These are phyloP conservation scores for Picea glauca DNA, from an alignment of 75 land plant genomes.

Conservation along the genomic window DNA sequence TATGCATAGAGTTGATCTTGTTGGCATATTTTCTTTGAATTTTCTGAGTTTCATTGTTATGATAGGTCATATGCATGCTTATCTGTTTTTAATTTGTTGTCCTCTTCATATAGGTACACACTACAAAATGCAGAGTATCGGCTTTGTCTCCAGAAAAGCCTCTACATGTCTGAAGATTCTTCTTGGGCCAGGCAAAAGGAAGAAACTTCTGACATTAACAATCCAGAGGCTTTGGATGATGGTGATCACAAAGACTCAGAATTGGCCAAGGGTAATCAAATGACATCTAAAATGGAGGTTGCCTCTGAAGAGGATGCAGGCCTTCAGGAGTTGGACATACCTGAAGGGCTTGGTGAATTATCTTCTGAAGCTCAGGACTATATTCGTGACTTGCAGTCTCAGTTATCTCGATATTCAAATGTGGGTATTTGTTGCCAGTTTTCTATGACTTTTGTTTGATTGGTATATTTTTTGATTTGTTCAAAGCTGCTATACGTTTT, in stretches of 20 bases:
- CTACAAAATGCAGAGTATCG: conserved; percentile 85
- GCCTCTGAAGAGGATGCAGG: conserved; percentile 12
- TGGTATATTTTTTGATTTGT: background rate
- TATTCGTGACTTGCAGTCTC: conserved; percentile 49
- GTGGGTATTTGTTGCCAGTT: conserved; percentile 18
- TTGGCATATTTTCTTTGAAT: too few species aligned
- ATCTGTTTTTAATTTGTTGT: too few species aligned
- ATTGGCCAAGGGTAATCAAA: conserved; percentile 9
- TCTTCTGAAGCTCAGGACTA: conserved; percentile 58
- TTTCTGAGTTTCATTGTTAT: too few species aligned
- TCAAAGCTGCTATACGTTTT: background rate
- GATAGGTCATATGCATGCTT: too few species aligned
- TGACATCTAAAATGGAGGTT: conserved; percentile 4
- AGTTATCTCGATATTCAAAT: conserved; percentile 45
- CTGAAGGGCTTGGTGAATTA: conserved; percentile 49
- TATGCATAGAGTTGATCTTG: too few species aligned
- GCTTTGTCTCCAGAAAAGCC: conserved; percentile 75
- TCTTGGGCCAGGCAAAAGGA: conserved; percentile 12
- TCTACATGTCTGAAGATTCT: conserved; percentile 50
- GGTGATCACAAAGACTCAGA: background rate
- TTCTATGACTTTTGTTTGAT: background rate
- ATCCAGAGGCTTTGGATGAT: conserved; percentile 6
- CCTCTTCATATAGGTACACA: conserved; percentile 60
- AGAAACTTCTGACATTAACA: conserved; percentile 10
- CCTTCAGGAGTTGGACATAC: conserved; percentile 16